These are phyloP conservation scores for Aspergillus flavus DNA, from an alignment of 2,329 filamentous ascomycete genomes.

Conservation along the genomic window DNA sequence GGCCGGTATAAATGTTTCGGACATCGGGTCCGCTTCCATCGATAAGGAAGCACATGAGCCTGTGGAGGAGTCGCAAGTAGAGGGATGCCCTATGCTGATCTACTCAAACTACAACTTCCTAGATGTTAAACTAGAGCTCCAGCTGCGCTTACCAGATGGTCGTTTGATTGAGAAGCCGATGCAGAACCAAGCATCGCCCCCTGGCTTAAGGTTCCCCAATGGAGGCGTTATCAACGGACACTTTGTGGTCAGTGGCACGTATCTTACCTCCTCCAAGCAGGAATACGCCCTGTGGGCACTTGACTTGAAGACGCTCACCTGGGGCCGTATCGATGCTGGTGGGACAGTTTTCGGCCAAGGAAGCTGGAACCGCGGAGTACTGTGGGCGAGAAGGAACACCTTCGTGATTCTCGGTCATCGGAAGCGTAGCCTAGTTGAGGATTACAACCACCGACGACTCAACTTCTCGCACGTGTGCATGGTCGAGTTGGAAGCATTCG, in stretches of 20 bases:
- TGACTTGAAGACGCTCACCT: slow-evolving; percentile 82
- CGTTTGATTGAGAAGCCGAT: slow-evolving; percentile 84
- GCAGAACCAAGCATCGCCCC: slow-evolving; percentile 78
- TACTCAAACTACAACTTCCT: slow-evolving; percentile 99
- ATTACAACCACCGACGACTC: slow-evolving; percentile 96
- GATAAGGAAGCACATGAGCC: slow-evolving; percentile 42
- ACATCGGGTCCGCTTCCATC: slow-evolving; percentile 46
- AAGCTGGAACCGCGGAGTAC: slow-evolving; percentile 93
- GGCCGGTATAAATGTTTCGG: slow-evolving; percentile 47
- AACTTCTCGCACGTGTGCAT: slow-evolving; percentile 97
- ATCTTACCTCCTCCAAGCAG: slow-evolving; percentile 95
- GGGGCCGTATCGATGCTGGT: slow-evolving; percentile 94
- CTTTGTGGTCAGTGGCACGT: slow-evolving; percentile 96
- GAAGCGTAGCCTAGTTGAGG: slow-evolving; percentile 90
- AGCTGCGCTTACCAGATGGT: slow-evolving; percentile 83
- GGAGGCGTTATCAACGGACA: slow-evolving; percentile 94
- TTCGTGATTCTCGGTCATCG: slow-evolving; percentile 95
- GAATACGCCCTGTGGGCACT: slow-evolving; percentile 97
- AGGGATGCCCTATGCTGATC: slow-evolving; percentile 77
- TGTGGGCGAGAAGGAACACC: slow-evolving; percentile 91
- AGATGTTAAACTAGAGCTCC: slow-evolving; percentile 93
- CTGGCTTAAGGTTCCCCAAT: slow-evolving; percentile 91
- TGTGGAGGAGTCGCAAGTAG: slow-evolving; percentile 29
- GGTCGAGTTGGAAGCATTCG: slow-evolving; percentile 95
- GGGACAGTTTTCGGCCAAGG: slow-evolving; percentile 93